Evolutionary conservation across 768 basidiomycete genomes (phyloP), one percentile per base, ranked within the genome.

Genomic region (Kwoniella newhampshirensis): DNA sequence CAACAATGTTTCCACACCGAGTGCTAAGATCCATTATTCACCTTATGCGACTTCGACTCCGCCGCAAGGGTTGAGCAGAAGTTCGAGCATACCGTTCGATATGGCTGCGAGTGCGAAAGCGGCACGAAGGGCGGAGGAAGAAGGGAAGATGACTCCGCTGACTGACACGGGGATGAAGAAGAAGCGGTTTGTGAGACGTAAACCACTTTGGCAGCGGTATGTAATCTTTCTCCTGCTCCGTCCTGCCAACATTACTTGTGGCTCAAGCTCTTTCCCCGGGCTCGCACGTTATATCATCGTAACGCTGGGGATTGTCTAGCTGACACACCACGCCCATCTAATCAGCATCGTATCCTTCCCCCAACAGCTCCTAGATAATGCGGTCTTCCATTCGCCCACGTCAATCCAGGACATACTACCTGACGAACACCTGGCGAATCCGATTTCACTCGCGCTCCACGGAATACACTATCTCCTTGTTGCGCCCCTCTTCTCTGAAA

Each of bases 51-150:
- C 65, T 1, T 58, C 59, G n/a, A 65, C 70, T 7, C 70, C 70
- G 12, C 66, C 62, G 11, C 60, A 51, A 20, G 59, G 58, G 9
- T 57, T 63, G 23, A 67, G 65, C 43, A 65, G 52, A 44, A 66
- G 63, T 39, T 60, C 68, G 6, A 72, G 68, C 51, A 66, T 70
- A n/a, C 70, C 70, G 8, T 72, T 72, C 48, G 68, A 72, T 45
- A 72, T 72, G 70, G 67, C 65, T 25, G 70, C 61, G 1, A 67
- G 55, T 54, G 50, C 62, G 9, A 55, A 57, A 40, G 68, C 68
- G 7, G 70, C 55, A 4, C 42, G 48, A 18, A 45, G 42, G 20
- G 66, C 59, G 20, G 59, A 61, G 32, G 55, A 62, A 20, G 59
- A 55, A 35, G 20, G 46, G 23, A 52, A 51, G 27, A 51, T 45